phyloP scores from a whole-genome alignment of 2,329 filamentous ascomycete genomes.

The Talaromyces piceae region DNA sequence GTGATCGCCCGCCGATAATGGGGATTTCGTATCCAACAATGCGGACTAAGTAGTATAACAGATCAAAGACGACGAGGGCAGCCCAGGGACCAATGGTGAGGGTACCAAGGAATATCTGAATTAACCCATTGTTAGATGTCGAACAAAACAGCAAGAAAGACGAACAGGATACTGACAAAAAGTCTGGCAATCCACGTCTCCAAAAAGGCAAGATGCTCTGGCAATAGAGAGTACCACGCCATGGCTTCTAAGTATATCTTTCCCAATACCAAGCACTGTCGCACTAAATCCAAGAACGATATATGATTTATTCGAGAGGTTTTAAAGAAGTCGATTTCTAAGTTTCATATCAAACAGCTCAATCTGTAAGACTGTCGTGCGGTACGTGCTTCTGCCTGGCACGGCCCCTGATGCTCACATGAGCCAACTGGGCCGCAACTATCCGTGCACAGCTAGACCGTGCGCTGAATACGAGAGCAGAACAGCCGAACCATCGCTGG shows the following conservation, averaged over 20 bases:
- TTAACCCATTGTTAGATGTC: background rate
- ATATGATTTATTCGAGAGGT: background rate
- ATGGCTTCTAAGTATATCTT: conserved; percentile 32
- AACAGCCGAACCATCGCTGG: background rate
- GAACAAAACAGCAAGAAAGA: conserved; percentile 3
- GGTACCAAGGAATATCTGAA: conserved; percentile 52
- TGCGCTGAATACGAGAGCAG: background rate
- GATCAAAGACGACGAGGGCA: conserved; percentile 55
- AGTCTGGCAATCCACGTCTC: conserved; percentile 57
- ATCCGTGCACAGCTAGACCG: background rate
- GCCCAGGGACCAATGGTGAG: conserved; percentile 58
- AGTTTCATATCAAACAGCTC: background rate
- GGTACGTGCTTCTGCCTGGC: background rate
- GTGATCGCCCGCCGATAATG: conserved; percentile 52
- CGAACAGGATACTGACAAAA: conserved; percentile 45
- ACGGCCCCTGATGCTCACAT: background rate
- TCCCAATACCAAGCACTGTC: background rate
- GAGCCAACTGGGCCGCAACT: background rate
- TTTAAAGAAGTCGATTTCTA: background rate
- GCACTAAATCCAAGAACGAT: background rate
- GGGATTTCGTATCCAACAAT: conserved; percentile 53
- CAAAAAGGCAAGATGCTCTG: conserved; percentile 47
- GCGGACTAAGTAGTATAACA: conserved; percentile 55
- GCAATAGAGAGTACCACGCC: conserved; percentile 60
- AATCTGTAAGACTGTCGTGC: background rate